Percentiles rank a stretch among this genome's conserved stretches.
Conservation (phyloP, 805 yeast species). For the Lipomyces sp. region DNA sequence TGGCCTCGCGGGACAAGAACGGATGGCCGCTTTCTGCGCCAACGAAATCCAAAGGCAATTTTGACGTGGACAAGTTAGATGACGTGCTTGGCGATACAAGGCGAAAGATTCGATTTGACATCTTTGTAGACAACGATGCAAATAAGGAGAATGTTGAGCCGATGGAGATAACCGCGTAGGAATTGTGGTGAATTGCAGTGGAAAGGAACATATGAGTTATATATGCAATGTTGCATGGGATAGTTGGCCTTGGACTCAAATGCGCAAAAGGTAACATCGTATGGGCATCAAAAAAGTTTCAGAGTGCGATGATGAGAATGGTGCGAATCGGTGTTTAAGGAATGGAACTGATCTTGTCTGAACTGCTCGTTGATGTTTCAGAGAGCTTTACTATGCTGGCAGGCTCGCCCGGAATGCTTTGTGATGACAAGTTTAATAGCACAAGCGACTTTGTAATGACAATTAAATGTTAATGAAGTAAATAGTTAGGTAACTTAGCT, state of each 20-base stretch:
- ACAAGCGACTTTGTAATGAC: not conserved
- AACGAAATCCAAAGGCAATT: slow-evolving; percentile 16
- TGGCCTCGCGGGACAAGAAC: slow-evolving; percentile 20
- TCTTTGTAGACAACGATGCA: slow-evolving; percentile 11
- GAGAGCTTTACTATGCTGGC: too few relatives aligned
- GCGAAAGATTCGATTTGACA: slow-evolving; percentile 23
- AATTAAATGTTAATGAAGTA: too few relatives aligned
- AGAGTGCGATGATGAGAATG: too few relatives aligned
- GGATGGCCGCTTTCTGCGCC: slow-evolving; percentile 34
- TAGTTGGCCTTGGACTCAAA: too few relatives aligned
- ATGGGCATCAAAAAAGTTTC: too few relatives aligned
- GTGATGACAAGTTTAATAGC: not conserved
- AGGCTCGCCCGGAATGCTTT: not conserved
- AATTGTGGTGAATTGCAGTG: not conserved
- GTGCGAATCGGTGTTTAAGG: too few relatives aligned
- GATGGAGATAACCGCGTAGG: not conserved
- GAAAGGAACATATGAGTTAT: not conserved
- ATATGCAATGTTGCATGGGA: too few relatives aligned
- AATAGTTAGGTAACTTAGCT: not conserved
- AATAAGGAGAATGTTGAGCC: slow-evolving; percentile 14
- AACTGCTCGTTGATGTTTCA: too few relatives aligned
- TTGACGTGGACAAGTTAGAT: slow-evolving; percentile 13
- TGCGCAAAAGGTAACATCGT: too few relatives aligned
- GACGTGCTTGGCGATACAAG: slow-evolving; percentile 12
- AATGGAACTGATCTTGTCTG: too few relatives aligned